Evolutionary conservation across 2,329 filamentous ascomycete genomes (phyloP), one percentile per base, ranked within the genome.

Genomic region (Fusarium solani-melongenae): DNA sequence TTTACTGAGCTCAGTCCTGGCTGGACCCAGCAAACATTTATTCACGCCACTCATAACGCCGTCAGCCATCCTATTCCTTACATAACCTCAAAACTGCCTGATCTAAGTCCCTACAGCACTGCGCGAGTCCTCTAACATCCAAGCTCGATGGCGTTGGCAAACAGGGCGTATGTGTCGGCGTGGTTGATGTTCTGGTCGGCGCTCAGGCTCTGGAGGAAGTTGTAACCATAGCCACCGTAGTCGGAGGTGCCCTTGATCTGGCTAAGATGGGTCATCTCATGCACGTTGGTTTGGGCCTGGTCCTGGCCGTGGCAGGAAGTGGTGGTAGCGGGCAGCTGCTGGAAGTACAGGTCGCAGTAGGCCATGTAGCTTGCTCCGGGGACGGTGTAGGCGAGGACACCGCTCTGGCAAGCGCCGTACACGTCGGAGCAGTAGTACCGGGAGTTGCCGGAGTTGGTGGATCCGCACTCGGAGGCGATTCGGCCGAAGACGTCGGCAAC

Each of bases 221-320:
- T 84, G 65, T 89, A 85, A 4, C 84, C 79, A 75, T 92, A 92
- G 31, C 89, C 90, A 29, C 84, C 87, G 61, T 87, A 83, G 77
- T 93, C 91, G 2, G 86, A 79, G 2, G 91, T 92, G 10, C 90
- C 89, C 64, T 88, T 89, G 70, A 81, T 82, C 85, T 78, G 86
- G 81, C n/a, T 87, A 84, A 87, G 71, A 78, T 93, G 92, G 10
- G 91, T 92, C 73, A 86, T 84, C 84, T 93, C 92, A 77, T 93
- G 92, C 15, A 93, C 80, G 34, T 86, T 86, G 15, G 91, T 92
- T 12, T 88, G 91, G 4, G 88, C 89, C 82, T 91, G 89, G 77
- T 92, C 91, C 81, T 93, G 91, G 3, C 76, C 86, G 78, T 92
- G 90, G 83, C 92, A 93, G 1, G 79, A 81, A 10, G 74, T 75